Evolutionary conservation across 2,329 filamentous ascomycete genomes (phyloP), one percentile per base, ranked within the genome.

Genomic region (Exophiala spinifera): DNA sequence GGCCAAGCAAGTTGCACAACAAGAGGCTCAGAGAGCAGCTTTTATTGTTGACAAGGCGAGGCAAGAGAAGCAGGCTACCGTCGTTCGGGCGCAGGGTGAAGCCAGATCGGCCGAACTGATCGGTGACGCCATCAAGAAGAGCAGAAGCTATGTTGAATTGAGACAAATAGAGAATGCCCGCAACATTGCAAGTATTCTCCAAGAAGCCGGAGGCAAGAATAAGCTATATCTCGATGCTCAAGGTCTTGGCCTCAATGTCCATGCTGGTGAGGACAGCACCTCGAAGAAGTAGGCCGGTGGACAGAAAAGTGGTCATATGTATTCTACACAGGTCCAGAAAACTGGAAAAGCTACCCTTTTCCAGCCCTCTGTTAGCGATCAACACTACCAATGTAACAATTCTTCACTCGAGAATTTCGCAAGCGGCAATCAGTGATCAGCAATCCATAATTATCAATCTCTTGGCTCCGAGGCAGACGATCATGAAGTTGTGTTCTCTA

Each of bases 61-160:
- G 64, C 94, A 99, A 76, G 94, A 99, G 82, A 99, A 99, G 81
- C 94, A 99, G 77, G 94, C 94, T 66, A 96, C 91, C 79, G 91
- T 99, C 52, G 94, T 99, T 70, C 90, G 91, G 76, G 94, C 94
- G 3, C 94, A 97, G 84, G 94, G 94, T 90, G 94, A 99, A 78
- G 94, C 94, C 46, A 89, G 94, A 63, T 97, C 94, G 36, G 94
- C 94, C 44, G 91, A 99, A 77, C 86, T 99, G 61, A 96, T 99
- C 68, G 94, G 94, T 74, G 94, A 99, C 49, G 94, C 94, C 59
- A 95, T 99, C 85, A 99, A 97, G 89, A 99, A 97, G 87, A 95
- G 83, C 79, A 88, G 91, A 77, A 88, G 90, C 62, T 99, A 99
- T 73, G 84, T 99, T 61, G 94, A 97, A 75, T 83, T 99, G 70